Conservation (phyloP, 2,329 filamentous ascomycete species). For the Hortaea werneckii region DNA sequence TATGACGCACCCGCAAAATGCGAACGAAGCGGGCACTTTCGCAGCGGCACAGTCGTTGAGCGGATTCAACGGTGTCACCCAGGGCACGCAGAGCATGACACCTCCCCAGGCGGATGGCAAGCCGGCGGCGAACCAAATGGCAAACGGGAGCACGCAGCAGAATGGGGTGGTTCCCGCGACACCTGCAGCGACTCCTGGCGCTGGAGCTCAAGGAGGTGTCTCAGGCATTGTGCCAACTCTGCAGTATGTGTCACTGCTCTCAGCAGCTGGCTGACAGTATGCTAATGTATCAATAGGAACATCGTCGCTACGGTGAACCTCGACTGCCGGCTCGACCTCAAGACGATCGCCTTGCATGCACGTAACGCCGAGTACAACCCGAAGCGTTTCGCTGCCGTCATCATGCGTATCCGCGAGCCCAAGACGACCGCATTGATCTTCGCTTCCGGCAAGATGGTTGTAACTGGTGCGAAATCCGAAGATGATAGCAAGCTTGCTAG, state of each 20-base stretch:
- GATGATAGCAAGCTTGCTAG: constrained; percentile 96
- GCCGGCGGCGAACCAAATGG: neutral
- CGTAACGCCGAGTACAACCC: neutral
- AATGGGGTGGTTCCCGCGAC: constrained; percentile 74
- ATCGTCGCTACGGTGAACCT: constrained; percentile 98
- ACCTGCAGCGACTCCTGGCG: constrained; percentile 83
- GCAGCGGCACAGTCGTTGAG: constrained; percentile 86
- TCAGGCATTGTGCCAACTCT: constrained; percentile 83
- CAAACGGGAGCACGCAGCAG: constrained; percentile 33
- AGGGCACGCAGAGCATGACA: constrained; percentile 75
- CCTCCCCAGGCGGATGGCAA: constrained; percentile 62
- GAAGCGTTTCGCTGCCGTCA: constrained; percentile 94
- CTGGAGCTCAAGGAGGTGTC: constrained; percentile 55
- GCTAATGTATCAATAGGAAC: constrained; percentile 55
- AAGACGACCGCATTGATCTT: constrained; percentile 99
- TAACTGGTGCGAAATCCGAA: constrained; percentile 94
- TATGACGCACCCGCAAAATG: constrained; percentile 83
- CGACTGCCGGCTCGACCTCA: constrained; percentile 73
- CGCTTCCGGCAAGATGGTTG: constrained; percentile 98
- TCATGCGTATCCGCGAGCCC: constrained; percentile 98
- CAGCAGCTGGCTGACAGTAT: constrained; percentile 18
- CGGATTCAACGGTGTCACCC: constrained; percentile 55
- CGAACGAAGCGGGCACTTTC: constrained; percentile 67
- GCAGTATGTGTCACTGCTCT: constrained; percentile 71
- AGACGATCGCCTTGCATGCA: constrained; percentile 88